phyloP scores from a whole-genome alignment of 2,329 filamentous ascomycete species.

The Lithohypha guttulata region DNA sequence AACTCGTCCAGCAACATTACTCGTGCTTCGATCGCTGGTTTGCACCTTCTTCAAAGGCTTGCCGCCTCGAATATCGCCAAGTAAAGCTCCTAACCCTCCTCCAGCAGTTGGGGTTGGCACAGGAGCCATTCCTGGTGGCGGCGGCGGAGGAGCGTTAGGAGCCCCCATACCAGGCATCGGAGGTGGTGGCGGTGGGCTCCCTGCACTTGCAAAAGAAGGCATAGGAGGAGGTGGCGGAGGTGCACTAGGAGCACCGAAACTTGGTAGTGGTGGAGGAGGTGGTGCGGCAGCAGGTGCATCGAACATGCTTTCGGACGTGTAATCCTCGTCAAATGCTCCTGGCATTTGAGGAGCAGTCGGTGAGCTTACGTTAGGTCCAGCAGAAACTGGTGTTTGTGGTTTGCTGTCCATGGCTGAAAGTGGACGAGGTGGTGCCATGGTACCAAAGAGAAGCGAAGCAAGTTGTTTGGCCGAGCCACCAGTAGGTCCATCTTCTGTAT shows the following conservation, averaged over 20 bases:
- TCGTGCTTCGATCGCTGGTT: constrained; percentile 74
- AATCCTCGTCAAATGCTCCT: constrained; percentile 22
- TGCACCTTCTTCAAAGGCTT: constrained; percentile 69
- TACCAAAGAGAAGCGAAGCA: constrained; percentile 89
- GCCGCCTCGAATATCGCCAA: constrained; percentile 75
- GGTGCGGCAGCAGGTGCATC: constrained; percentile 23
- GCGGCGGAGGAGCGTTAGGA: no score
- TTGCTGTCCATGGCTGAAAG: constrained; percentile 59
- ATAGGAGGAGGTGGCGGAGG: constrained; percentile 31
- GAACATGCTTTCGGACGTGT: constrained; percentile 13
- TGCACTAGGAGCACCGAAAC: constrained; percentile 26
- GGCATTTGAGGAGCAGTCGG: constrained; percentile 43
- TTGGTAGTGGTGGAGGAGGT: constrained; percentile 28
- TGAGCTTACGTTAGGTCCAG: constrained; percentile 29
- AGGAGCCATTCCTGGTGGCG: constrained; percentile 21
- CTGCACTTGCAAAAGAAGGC: constrained; percentile 17
- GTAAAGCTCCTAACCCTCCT: constrained; percentile 49
- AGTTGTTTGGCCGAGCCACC: constrained; percentile 81
- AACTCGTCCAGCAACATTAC: constrained; percentile 67
- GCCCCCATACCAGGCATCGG: constrained; percentile 21
- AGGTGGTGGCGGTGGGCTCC: constrained; percentile 28
- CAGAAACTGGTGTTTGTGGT: constrained; percentile 35
- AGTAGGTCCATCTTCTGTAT: constrained; percentile 62
- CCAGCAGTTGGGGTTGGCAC: constrained; percentile 22
- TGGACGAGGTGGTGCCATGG: constrained; percentile 87